These are phyloP conservation scores for Colletotrichum ledebouriae DNA, from an alignment of 2,329 filamentous ascomycete species.

Conservation along the genomic window DNA sequence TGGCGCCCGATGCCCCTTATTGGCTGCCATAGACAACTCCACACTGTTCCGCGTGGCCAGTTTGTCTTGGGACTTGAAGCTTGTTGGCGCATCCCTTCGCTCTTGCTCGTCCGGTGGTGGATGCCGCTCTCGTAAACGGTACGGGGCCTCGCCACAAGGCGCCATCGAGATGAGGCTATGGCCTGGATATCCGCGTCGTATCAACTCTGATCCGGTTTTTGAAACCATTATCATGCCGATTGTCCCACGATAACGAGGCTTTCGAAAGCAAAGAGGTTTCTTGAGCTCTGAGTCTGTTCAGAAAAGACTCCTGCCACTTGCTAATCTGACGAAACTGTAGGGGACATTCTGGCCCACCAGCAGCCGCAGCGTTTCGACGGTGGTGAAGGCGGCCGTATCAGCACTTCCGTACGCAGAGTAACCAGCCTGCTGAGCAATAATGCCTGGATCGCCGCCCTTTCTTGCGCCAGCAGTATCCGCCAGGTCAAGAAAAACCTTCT, in stretches of 20 bases:
- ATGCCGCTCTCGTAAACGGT: background rate
- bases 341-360: conserved; percentile 89
- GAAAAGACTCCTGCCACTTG: conserved; percentile 66
- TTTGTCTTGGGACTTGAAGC: conserved; percentile 3
- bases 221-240: background rate
- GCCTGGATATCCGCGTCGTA: conserved; percentile 3
- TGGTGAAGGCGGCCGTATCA: conserved; percentile 87
- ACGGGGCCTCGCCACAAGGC: background rate
- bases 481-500: conserved; percentile 85
- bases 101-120: background rate
- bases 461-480: conserved; percentile 72
- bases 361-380: conserved; percentile 82
- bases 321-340: conserved; percentile 87
- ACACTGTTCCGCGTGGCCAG: conserved; percentile 9
- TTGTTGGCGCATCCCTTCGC: conserved; percentile 7
- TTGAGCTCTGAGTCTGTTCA: conserved; percentile 47
- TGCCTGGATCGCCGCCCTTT: conserved; percentile 75
- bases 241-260: background rate
- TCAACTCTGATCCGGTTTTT: conserved; percentile 4
- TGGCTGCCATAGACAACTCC: conserved; percentile 29
- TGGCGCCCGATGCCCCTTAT: conserved; percentile 26
- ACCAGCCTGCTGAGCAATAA: conserved; percentile 79
- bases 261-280: background rate
- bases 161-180: conserved; percentile 10
- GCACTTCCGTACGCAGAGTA: conserved; percentile 85